Evolutionary conservation across 2,329 filamentous ascomycete genomes (phyloP).

Genomic region (Alternaria burnsii): DNA sequence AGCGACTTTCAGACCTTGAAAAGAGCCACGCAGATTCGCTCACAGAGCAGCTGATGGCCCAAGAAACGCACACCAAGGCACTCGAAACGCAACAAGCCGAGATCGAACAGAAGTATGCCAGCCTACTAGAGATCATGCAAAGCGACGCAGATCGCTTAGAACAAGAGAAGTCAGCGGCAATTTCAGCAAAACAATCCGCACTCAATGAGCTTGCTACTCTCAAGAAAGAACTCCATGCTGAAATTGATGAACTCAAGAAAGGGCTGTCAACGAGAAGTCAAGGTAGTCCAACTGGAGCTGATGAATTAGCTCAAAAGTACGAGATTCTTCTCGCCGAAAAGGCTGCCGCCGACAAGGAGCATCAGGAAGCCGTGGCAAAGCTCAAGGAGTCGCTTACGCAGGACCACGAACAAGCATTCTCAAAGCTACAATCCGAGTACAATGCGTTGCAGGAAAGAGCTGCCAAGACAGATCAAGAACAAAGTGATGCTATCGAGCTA

Average conservation of each 20-base stretch:
- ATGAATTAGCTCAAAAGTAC: conserved; percentile 37
- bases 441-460: conserved; percentile 34
- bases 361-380: conserved; percentile 36
- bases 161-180: conserved; percentile 35
- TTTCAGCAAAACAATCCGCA: conserved; percentile 34
- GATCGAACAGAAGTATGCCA: conserved; percentile 43
- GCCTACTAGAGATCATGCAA: conserved; percentile 42
- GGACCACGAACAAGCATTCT: conserved; percentile 36
- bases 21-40: conserved; percentile 26
- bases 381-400: conserved; percentile 39
- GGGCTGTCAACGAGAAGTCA: conserved; percentile 31
- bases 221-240: conserved; percentile 31
- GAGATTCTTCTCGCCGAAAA: conserved; percentile 40
- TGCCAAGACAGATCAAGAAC: conserved; percentile 38
- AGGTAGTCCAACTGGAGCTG: conserved; percentile 22
- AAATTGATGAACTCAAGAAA: conserved; percentile 33
- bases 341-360: conserved; percentile 36
- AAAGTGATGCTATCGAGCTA: conserved; percentile 42
- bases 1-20: conserved; percentile 36
- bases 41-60: conserved; percentile 24
- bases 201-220: conserved; percentile 37
- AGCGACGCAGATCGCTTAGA: conserved; percentile 35
- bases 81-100: conserved; percentile 37
- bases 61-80: conserved; percentile 35
- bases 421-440: conserved; percentile 38